phyloP scores from a whole-genome alignment of 441 rosid species.

The Pelargonium citronellum region DNA sequence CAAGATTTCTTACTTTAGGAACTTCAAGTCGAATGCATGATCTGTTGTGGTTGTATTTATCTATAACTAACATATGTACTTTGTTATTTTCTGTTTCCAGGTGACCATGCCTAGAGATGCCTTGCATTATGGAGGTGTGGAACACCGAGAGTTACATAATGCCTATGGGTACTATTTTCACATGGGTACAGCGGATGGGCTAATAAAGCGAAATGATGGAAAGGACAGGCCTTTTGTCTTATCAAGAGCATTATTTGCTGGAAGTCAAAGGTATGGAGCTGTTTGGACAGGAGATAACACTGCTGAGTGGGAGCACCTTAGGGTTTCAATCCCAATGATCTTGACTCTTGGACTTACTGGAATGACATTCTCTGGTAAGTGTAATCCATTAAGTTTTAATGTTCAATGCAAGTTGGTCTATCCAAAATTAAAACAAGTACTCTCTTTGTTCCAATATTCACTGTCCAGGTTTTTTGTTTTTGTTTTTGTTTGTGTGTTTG shows the following conservation, averaged over 20 bases:
- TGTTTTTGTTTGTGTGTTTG: too few species aligned
- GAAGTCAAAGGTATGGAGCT: constrained; percentile 94
- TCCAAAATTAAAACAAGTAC: background rate
- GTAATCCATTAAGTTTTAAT: constrained; percentile 11
- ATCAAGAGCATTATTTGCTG: constrained; percentile 92
- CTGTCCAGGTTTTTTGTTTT: too few species aligned
- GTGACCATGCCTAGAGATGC: constrained; percentile 97
- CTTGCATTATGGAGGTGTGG: constrained; percentile 72
- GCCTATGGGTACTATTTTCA: constrained; percentile 90
- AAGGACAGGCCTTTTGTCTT: constrained; percentile 94
- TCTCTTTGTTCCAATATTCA: too few species aligned
- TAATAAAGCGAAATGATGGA: constrained; percentile 78
- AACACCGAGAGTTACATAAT: constrained; percentile 92
- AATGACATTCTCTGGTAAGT: constrained; percentile 73
- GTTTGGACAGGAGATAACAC: constrained; percentile 98
- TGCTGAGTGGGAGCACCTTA: constrained; percentile 94
- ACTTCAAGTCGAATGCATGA: background rate
- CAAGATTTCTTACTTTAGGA: background rate
- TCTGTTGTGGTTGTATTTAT: background rate
- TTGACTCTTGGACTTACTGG: constrained; percentile 88
- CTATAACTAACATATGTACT: background rate
- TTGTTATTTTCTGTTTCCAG: constrained; percentile 34
- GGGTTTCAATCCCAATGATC: constrained; percentile 93
- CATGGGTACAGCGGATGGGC: constrained; percentile 95
- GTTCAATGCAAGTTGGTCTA: background rate